phyloP scores from a whole-genome alignment of 352 stramenopile genomes.

The Phytophthora sp. region DNA sequence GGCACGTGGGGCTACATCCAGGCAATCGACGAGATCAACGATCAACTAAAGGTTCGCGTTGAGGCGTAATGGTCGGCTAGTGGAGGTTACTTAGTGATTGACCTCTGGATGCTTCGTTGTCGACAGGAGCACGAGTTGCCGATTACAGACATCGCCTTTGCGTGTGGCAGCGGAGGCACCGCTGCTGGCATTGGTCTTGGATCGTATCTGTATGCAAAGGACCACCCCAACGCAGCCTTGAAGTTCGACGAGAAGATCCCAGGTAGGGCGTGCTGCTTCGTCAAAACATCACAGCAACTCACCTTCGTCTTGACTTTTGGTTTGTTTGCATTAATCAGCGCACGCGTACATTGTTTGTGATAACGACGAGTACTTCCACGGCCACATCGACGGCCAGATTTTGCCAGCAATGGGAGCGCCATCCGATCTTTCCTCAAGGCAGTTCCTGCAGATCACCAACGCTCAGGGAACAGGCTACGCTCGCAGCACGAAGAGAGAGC shows the following conservation, averaged over 20 bases:
- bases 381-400: conserved; percentile 79
- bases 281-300: neutral
- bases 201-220: conserved; percentile 66
- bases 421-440: conserved; percentile 50
- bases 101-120: neutral
- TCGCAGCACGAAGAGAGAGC: conserved; percentile 74
- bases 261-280: conserved; percentile 16
- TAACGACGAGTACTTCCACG: conserved; percentile 84
- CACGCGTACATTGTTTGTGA: conserved; percentile 90
- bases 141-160: conserved; percentile 85
- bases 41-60: conserved; percentile 63
- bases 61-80: too few species aligned
- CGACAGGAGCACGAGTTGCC: conserved; percentile 50
- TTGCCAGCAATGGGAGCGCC: conserved; percentile 72
- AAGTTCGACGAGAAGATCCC: conserved; percentile 45
- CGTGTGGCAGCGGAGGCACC: conserved; percentile 83
- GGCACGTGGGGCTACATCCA: conserved; percentile 95
- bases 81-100: too few species aligned
- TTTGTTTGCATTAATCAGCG: conserved; percentile 20
- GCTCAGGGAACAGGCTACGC: conserved; percentile 84
- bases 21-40: conserved; percentile 89
- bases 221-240: conserved; percentile 36
- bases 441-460: conserved; percentile 85
- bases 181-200: conserved; percentile 79
- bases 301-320: neutral